Evolutionary conservation across 2,329 filamentous ascomycete species (phyloP).

Genomic region (Fusarium scirpi): DNA sequence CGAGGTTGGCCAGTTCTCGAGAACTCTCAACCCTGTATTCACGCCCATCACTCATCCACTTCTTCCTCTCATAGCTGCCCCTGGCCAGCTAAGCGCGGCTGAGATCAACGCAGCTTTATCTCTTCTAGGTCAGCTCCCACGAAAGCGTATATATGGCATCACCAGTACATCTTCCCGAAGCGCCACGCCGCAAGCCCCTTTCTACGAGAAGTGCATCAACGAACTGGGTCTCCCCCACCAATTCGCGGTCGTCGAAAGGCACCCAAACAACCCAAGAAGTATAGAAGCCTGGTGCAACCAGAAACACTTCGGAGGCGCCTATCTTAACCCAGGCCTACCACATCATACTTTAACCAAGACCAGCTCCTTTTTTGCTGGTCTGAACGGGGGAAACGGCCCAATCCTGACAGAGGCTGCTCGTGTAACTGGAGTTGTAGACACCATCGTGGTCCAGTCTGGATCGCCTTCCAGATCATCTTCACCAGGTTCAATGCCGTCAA

Average conservation of each 20-base stretch:
- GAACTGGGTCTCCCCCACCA: slow-evolving; percentile 88
- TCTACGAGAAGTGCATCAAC: slow-evolving; percentile 87
- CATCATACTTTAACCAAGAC: slow-evolving; percentile 70
- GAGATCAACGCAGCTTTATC: slow-evolving; percentile 86
- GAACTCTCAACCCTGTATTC: slow-evolving; percentile 86
- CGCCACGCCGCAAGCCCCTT: slow-evolving; percentile 79
- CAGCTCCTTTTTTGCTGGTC: slow-evolving; percentile 62
- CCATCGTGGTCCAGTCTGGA: slow-evolving; percentile 73
- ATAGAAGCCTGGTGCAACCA: slow-evolving; percentile 80
- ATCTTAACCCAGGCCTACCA: slow-evolving; percentile 79
- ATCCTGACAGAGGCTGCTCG: slow-evolving; percentile 79
- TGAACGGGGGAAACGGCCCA: slow-evolving; percentile 65
- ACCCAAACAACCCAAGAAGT: slow-evolving; percentile 71
- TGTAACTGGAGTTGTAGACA: slow-evolving; percentile 84
- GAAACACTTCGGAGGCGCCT: slow-evolving; percentile 83
- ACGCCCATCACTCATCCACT: slow-evolving; percentile 89
- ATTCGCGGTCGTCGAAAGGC: slow-evolving; percentile 79
- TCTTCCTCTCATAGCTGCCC: slow-evolving; percentile 84
- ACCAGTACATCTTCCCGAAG: slow-evolving; percentile 74
- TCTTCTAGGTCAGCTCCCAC: slow-evolving; percentile 83
- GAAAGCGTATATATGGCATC: slow-evolving; percentile 84
- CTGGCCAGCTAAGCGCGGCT: slow-evolving; percentile 85
- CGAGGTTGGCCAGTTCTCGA: slow-evolving; percentile 84
- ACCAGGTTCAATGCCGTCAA: slow-evolving; percentile 62
- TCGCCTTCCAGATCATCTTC: slow-evolving; percentile 59